Evolutionary conservation across 192 early-diverging fungal species (phyloP), one percentile per base, ranked within the genome.

Genomic region (Glomus cerebriforme): DNA sequence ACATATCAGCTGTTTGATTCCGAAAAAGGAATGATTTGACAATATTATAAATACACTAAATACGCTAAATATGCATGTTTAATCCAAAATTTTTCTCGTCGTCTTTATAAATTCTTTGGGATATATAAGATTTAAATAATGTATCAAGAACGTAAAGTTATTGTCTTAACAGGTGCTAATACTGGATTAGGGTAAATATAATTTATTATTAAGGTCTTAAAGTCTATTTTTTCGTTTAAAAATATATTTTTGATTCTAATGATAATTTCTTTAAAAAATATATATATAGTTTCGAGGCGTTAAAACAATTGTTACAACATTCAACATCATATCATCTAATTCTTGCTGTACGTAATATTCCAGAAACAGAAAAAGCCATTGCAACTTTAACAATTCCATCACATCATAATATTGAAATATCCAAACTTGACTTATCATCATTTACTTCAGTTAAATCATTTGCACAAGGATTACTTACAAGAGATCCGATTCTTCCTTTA

Each of bases 381-480:
- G 26, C n/a, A 39, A 7, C n/a, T 5, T 7, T 64, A 34, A 58
- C 39, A 59, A 32, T 62, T 7, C 59, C 59, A 8, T 24, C 45
- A 43, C 59, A 76, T 5, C 75, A 76, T 63, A 63, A 0, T 62
- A 9, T 76, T 12, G 75, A 76, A 76, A 65, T 37, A 35, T n/a
- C 59, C 1, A 60, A 76, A 17, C 69, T 85, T 17, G 84, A 85
- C 22, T 68, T 85, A n/a, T 79, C 81, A 26, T 81, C 81, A 1
- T 77, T 85, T 43, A 63, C 37, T 7, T 85, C 84, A 47, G 80
- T 82, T 60, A 79, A 72, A 43, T 59, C 29, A 10, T 85, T 85
- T 73, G 81, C 77, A 15, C 19, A 80, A 43, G 29, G 60, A 31
- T 63, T 76, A 34, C 32, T 64, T 37, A 27, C 35, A 2, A 32